Conservation (phyloP, 306 rosid genomes). For the Cucumis hystrix region DNA sequence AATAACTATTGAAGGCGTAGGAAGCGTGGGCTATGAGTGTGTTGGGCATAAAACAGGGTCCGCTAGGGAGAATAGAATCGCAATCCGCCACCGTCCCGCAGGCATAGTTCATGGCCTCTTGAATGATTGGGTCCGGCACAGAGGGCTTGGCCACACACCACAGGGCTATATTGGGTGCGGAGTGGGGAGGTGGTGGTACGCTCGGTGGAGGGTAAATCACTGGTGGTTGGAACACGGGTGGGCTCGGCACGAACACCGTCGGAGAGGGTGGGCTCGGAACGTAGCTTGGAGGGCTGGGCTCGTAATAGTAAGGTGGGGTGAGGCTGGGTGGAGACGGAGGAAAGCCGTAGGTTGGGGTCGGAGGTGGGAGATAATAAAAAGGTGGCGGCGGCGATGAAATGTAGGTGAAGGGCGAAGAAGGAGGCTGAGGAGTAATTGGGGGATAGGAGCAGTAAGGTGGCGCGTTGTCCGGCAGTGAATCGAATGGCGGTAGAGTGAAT, state of each 20-base stretch:
- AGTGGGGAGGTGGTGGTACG: constrained; percentile 38
- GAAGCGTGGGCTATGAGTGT: constrained; percentile 69
- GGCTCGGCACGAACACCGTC: constrained; percentile 43
- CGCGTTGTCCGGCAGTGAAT: constrained; percentile 40
- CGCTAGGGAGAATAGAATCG: constrained; percentile 43
- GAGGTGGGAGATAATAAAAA: constrained; percentile 29
- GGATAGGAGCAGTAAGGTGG: constrained; percentile 58
- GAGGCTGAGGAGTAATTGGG: constrained; percentile 34
- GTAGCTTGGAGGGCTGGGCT: constrained; percentile 9
- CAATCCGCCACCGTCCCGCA: constrained; percentile 90
- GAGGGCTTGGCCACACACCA: constrained; percentile 99
- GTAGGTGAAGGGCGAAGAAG: constrained; percentile 38
- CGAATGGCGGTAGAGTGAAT: constrained; percentile 61
- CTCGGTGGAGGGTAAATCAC: constrained; percentile 76
- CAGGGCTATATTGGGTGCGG: constrained; percentile 24
- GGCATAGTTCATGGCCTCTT: constrained; percentile 93
- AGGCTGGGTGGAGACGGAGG: constrained; percentile 8
- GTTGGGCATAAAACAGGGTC: constrained; percentile 62
- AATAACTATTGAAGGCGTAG: constrained; percentile 74
- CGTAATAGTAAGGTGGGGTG: constrained; percentile 5
- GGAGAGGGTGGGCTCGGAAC: constrained; percentile 50
- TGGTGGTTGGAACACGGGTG: constrained; percentile 57
- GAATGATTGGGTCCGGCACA: constrained; percentile 84
- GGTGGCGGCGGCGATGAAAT: constrained; percentile 23
- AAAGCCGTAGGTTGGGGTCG: constrained; percentile 20